A percentile compares a stretch with the other conserved stretches of the same genome.
Evolutionary conservation across 1,139 yeast species (phyloP).

Genomic region (Diutina neorugosa): DNA sequence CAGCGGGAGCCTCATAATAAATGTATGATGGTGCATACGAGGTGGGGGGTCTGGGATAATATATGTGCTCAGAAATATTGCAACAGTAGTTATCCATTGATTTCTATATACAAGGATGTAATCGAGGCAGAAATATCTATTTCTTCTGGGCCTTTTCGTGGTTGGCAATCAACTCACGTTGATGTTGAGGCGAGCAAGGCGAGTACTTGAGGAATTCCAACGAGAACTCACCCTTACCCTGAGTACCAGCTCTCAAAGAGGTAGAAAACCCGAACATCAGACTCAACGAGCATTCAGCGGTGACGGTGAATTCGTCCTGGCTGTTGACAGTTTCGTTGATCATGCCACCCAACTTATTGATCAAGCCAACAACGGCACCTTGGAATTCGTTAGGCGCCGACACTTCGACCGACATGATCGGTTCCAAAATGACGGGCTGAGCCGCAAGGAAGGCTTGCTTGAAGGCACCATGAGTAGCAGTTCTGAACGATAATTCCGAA

Average conservation of each 20-base stretch:
- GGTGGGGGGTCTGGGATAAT: not conserved
- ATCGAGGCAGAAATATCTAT: conserved; percentile 4
- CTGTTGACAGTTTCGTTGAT: conserved; percentile 91
- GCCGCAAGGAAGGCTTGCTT: conserved; percentile 79
- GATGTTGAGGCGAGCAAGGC: conserved; percentile 85
- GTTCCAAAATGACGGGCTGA: conserved; percentile 84
- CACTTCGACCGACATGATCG: conserved; percentile 87
- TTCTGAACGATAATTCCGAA: conserved; percentile 86
- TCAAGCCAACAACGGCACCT: conserved; percentile 80
- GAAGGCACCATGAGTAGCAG: conserved; percentile 89
- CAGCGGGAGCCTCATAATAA: not conserved
- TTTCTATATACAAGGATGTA: conserved; percentile 2
- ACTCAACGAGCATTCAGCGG: conserved; percentile 91
- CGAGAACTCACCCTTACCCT: conserved; percentile 97
- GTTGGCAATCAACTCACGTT: conserved; percentile 68
- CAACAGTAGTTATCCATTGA: not conserved
- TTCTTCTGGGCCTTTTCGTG: conserved; percentile 42
- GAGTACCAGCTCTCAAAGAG: conserved; percentile 89
- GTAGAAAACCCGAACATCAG: conserved; percentile 96
- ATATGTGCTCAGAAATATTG: not conserved
- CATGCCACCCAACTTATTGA: conserved; percentile 87
- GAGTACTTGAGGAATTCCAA: conserved; percentile 89
- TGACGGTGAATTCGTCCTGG: conserved; percentile 85
- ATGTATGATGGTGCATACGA: not conserved
- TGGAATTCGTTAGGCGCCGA: conserved; percentile 97